Evolutionary conservation across 192 early-diverging fungal species (phyloP), one percentile per base, ranked within the genome.

Genomic region (Jimgerdemannia flammicorona): DNA sequence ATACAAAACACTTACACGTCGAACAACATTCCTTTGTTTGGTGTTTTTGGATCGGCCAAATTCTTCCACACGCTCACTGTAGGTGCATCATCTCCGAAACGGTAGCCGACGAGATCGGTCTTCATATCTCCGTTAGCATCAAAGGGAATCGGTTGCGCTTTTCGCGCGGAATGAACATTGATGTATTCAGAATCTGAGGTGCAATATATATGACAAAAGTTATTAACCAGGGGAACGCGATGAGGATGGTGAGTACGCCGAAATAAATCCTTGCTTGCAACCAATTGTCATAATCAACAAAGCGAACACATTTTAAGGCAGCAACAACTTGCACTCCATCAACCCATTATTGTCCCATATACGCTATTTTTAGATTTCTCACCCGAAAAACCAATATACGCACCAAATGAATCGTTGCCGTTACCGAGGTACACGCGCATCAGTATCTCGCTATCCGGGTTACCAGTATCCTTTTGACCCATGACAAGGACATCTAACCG

Each of bases 401-500:
- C 88, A 84, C 84, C 81, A 78, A 94, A 93, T 63, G 88, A 84
- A 49, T 79, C 80, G 18, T 82, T 80, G 43, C 87, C 90, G 72
- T 96, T 87, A 40, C 94, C 94, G 65, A 88, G 70, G 69, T 93
- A 95, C n/a, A 94, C 72, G 65, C 86, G 79, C 91, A 96, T 92
- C 40, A 79, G 75, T 8, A 92, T 78, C 59, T 91, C 85, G 4
- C 67, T 70, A 1, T 78, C 78, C 20, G 69, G 70, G 42, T 75
- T 80, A 6, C 49, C 2, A 44, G 75, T 72, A 59, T 81, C 76
- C 44, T 75, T 67, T 74, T 85, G 85, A 40, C 90, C 91, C 91
- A 95, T 92, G 8, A 96, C 78, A 9, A 98, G 81, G 4, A 97
- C 66, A 83, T 98, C 96, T 66, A 96, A 76, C 18, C 90, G 84